Evolutionary conservation across 140 eudicot genomes (phyloP), one percentile per base, ranked within the genome.

Genomic region (Artemisia princeps): DNA sequence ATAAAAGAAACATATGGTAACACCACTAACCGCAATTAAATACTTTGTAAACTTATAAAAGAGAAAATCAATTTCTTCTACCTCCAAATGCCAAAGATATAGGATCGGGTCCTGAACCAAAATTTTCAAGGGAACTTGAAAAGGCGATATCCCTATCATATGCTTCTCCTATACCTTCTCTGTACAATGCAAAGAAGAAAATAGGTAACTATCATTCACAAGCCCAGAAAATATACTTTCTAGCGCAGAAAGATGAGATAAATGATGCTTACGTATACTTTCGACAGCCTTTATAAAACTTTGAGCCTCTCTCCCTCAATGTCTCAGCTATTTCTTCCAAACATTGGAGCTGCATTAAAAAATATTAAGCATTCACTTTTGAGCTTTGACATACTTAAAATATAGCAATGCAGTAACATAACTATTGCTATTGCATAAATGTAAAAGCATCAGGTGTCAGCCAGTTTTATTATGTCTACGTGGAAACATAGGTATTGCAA

Each of bases 151-250:
- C 90, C 71, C 78, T 85, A 40, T 87, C 97, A 69, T 75, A 81
- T 13, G 87, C 80, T 76, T 91, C 97, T 59, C 84, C 91, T 42
- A 91, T 91, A 52, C 96, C 94, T 48, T 87, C 97, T 71, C 97
- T 91, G 95, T 20, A 74, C 19, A 72, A 57, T 58, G 14, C 26
- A 44, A 40, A 75, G 9, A 63, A 73, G 16, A 56, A 42, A 65
- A 53, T 17, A 24, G 19, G 51, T 55, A 56, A 30, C 42, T 14
- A 49, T 12, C 50, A 23, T 45, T 15, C 48, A 51, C 28, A 57
- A 51, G 23, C 62, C 17, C 11, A 17, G 55, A 50, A 48, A 71
- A 10, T 11, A 11, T 23, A 16, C 28, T 1, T 67, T 4, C 58
- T 49, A 46, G 56, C 1, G 37, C 71, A 40, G 3, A 20, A 72